Evolutionary conservation across 768 basidiomycete species (phyloP).

Genomic region (Cyathus striatus): DNA sequence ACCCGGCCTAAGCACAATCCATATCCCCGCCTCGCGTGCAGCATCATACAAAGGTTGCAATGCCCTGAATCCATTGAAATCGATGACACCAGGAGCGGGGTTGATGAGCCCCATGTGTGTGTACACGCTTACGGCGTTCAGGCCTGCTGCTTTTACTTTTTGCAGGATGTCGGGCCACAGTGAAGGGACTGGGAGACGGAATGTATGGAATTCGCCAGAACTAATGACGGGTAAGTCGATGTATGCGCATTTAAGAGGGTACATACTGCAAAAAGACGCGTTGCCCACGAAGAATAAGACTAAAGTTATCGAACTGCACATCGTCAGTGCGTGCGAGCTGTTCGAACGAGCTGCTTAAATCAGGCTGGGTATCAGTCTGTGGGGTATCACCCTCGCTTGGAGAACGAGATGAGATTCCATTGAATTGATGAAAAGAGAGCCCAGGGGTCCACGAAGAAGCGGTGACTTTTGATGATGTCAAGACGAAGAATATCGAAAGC

Average conservation of each 20-base stretch:
- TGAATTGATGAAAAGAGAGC: constrained; percentile 8
- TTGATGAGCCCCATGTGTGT: constrained; percentile 78
- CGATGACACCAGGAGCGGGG: constrained; percentile 67
- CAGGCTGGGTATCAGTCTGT: background rate
- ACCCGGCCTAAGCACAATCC: constrained; percentile 79
- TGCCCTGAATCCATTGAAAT: constrained; percentile 67
- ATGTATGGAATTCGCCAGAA: constrained; percentile 84
- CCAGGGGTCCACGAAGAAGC: constrained; percentile 1
- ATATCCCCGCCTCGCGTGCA: constrained; percentile 68
- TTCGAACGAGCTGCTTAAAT: constrained; percentile 1
- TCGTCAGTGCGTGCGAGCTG: constrained; percentile 24
- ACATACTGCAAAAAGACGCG: constrained; percentile 69
- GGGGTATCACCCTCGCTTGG: background rate
- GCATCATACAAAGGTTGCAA: constrained; percentile 71
- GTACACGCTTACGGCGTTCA: constrained; percentile 77
- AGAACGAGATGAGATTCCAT: constrained; percentile 9
- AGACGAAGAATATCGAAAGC: constrained; percentile 17
- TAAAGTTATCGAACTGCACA: constrained; percentile 62
- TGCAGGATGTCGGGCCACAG: constrained; percentile 82
- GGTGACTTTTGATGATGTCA: constrained; percentile 12
- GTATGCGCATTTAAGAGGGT: background rate
- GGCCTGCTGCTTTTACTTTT: constrained; percentile 74
- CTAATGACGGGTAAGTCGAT: constrained; percentile 24
- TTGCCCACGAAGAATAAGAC: constrained; percentile 63
- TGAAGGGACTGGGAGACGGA: constrained; percentile 72